Conservation (phyloP, 2,329 filamentous ascomycete genomes). For the Scopulariopsis brevicaulis region DNA sequence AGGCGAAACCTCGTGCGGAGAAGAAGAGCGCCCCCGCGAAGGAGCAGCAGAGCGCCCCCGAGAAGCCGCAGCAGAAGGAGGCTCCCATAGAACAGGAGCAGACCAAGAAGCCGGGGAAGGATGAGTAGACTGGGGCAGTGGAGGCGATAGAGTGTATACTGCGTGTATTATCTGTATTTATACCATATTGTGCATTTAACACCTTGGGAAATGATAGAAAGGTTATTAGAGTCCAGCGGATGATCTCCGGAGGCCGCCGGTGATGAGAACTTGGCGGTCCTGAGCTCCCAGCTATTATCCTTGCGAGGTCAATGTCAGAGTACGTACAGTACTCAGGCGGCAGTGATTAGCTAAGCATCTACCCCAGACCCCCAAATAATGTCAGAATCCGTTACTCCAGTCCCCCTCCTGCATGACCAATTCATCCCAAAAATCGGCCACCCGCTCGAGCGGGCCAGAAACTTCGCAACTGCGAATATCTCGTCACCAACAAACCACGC, state of each 20-base stretch:
- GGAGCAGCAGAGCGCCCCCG: not conserved
- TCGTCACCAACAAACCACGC: slow-evolving; percentile 14
- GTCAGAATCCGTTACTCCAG: not conserved
- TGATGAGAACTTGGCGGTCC: not conserved
- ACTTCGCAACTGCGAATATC: slow-evolving; percentile 15
- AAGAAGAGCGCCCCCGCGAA: not conserved
- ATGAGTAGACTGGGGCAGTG: not conserved
- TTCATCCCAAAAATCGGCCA: not conserved
- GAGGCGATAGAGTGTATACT: not conserved
- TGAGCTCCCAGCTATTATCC: not conserved
- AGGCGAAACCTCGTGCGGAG: not conserved
- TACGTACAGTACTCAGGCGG: not conserved
- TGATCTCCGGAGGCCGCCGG: not conserved
- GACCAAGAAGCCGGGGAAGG: not conserved
- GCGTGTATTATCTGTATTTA: slow-evolving; percentile 5
- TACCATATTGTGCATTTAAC: not conserved
- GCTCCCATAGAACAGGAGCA: not conserved
- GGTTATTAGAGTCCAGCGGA: not conserved
- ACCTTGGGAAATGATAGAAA: no score
- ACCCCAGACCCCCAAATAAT: not conserved
- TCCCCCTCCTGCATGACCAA: not conserved
- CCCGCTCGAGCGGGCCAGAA: slow-evolving; percentile 8
- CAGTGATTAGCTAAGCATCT: slow-evolving; percentile 1
- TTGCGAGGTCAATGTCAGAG: not conserved
- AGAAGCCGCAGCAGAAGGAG: not conserved